Conservation (phyloP, 2,329 filamentous ascomycete genomes). For the Pseudogymnoascus sp. region DNA sequence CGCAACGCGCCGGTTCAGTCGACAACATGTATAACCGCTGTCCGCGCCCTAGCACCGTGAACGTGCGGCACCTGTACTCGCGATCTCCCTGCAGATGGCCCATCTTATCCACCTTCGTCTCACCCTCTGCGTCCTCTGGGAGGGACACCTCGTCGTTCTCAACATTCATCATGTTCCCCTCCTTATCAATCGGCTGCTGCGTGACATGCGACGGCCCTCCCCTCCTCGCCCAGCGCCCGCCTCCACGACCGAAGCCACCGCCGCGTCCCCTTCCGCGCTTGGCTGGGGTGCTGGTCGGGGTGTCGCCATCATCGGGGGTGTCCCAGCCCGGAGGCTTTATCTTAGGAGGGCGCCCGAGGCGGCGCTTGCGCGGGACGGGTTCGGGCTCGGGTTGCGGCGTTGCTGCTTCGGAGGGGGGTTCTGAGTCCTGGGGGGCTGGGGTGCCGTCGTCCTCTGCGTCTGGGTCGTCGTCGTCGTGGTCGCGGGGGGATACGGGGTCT, state of each 20-base stretch:
- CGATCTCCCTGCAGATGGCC: constrained; percentile 75
- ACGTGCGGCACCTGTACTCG: constrained; percentile 92
- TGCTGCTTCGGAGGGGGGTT: constrained; percentile 33
- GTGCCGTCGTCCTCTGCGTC: constrained; percentile 37
- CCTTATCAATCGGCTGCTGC: constrained; percentile 82
- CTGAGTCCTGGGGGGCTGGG: constrained; percentile 37
- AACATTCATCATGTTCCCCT: constrained; percentile 86
- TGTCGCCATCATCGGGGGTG: constrained; percentile 39
- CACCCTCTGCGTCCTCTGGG: constrained; percentile 78
- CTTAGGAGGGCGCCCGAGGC: constrained; percentile 79
- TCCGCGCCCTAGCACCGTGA: constrained; percentile 77
- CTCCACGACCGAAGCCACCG: constrained; percentile 44
- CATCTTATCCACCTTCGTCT: constrained; percentile 85
- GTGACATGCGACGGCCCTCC: constrained; percentile 66
- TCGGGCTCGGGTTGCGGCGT: constrained; percentile 33
- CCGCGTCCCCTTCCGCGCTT: constrained; percentile 59
- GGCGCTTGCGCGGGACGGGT: constrained; percentile 57
- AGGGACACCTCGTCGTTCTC: constrained; percentile 85
- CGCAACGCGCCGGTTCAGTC: constrained; percentile 91
- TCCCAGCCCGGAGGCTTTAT: constrained; percentile 76
- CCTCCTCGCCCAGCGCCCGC: constrained; percentile 58
- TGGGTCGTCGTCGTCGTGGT: constrained; percentile 36
- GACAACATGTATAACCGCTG: constrained; percentile 95
- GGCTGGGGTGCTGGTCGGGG: constrained; percentile 39
- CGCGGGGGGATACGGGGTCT: constrained; percentile 20